A percentile compares a stretch with the other conserved stretches of the same genome.
phyloP scores from a whole-genome alignment of 2,329 filamentous ascomycete genomes.

The Cytospora leucostoma region DNA sequence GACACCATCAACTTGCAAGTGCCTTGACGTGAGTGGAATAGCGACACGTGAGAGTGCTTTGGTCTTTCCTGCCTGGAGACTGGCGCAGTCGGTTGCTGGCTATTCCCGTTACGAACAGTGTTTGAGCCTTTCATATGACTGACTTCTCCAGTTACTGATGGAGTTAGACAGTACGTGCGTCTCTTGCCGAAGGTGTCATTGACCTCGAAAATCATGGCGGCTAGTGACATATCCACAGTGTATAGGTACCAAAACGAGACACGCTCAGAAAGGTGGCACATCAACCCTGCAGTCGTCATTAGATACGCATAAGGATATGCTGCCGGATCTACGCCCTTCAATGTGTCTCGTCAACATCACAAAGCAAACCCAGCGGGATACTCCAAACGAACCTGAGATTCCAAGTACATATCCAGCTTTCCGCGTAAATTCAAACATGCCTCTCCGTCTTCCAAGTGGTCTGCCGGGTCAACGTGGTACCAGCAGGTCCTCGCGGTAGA shows the following conservation, averaged over 20 bases:
- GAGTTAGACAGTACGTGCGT: slow-evolving; percentile 63
- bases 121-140: slow-evolving; percentile 26
- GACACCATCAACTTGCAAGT: slow-evolving; percentile 52
- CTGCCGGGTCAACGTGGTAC: slow-evolving; percentile 60
- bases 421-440: slow-evolving; percentile 56
- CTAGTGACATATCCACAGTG: slow-evolving; percentile 55
- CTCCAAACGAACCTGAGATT: slow-evolving; percentile 49
- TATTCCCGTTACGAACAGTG: neutral
- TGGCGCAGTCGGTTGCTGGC: slow-evolving; percentile 4
- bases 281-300: slow-evolving; percentile 67
- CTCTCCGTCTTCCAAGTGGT: slow-evolving; percentile 61
- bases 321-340: slow-evolving; percentile 57
- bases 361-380: slow-evolving; percentile 15
- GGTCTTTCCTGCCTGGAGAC: slow-evolving; percentile 56
- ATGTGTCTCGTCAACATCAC: slow-evolving; percentile 3
- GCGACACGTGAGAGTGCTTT: slow-evolving; percentile 77
- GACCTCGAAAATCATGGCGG: slow-evolving; percentile 70
- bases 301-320: slow-evolving; percentile 70
- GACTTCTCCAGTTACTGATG: slow-evolving; percentile 26
- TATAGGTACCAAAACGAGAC: slow-evolving; percentile 83
- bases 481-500: slow-evolving; percentile 42
- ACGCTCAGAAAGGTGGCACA: slow-evolving; percentile 73
- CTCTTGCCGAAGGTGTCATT: slow-evolving; percentile 77
- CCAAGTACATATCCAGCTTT: slow-evolving; percentile 64
- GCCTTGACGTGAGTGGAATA: slow-evolving; percentile 67